Percentiles rank a stretch among this genome's conserved stretches.
phyloP scores from a whole-genome alignment of 2,329 filamentous ascomycete genomes.

The Aureobasidium mangrovei region DNA sequence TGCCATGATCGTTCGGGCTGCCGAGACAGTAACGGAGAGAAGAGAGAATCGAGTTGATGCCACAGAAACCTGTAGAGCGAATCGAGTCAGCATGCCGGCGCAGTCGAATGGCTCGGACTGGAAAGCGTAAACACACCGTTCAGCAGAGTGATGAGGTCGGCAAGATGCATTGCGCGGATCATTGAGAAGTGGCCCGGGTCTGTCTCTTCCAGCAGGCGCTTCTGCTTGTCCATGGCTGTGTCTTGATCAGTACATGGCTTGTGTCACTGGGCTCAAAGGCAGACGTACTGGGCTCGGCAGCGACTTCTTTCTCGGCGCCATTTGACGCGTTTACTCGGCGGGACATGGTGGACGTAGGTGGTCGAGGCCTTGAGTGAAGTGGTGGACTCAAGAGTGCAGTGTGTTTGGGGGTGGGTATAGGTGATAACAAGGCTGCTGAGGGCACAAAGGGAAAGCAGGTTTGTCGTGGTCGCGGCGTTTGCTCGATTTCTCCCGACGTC shows the following conservation, averaged over 20 bases:
- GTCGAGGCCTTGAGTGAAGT: neutral
- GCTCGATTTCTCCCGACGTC: no score
- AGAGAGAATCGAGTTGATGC: constrained; percentile 91
- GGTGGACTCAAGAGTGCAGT: neutral
- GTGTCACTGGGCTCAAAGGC: neutral
- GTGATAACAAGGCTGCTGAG: neutral
- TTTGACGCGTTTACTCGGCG: constrained; percentile 50
- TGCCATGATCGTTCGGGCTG: constrained; percentile 49
- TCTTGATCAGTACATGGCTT: constrained; percentile 16
- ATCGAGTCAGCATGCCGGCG: neutral
- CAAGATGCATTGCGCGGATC: constrained; percentile 58
- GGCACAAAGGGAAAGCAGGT: constrained; percentile 11
- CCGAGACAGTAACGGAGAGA: constrained; percentile 87
- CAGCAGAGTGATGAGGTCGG: constrained; percentile 75
- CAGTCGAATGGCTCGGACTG: neutral
- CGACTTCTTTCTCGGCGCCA: constrained; percentile 39
- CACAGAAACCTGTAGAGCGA: constrained; percentile 58
- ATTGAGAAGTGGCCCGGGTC: constrained; percentile 64
- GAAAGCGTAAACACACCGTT: constrained; percentile 45
- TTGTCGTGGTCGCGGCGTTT: neutral
- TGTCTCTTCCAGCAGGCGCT: constrained; percentile 55
- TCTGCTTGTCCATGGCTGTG: constrained; percentile 65
- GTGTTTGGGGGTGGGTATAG: neutral
- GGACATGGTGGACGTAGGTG: constrained; percentile 44
- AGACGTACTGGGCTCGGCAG: constrained; percentile 14